Conservation (phyloP, 306 rosid genomes). For the Rubus idaeus region DNA sequence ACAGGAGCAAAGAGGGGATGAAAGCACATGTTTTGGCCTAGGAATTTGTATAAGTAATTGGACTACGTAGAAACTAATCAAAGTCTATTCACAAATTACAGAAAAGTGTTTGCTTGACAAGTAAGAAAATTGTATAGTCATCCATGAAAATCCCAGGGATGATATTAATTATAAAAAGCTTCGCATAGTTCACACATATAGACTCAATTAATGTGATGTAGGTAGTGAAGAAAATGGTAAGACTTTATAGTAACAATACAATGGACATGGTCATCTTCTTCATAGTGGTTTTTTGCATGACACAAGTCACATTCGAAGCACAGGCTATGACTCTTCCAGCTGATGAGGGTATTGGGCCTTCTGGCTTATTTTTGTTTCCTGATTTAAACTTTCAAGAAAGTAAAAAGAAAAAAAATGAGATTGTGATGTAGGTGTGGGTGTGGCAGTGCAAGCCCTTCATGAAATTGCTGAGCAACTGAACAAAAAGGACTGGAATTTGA, state of each 20-base stretch:
- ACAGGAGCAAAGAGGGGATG: background rate
- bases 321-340: background rate
- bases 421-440: background rate
- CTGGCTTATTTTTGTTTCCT: background rate
- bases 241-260: background rate
- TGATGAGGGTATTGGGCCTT: slow-evolving; percentile 14
- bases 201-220: background rate
- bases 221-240: slow-evolving; percentile 1
- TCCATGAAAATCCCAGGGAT: background rate
- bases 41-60: background rate
- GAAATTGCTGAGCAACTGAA: slow-evolving; percentile 4
- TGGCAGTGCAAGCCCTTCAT: slow-evolving; percentile 9
- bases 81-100: background rate
- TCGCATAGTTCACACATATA: background rate
- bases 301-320: background rate
- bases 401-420: background rate
- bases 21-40: background rate
- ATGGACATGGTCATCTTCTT: background rate
- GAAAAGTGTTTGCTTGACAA: background rate
- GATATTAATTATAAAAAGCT: background rate
- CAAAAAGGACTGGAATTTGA: slow-evolving; percentile 20
- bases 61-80: too few species aligned
- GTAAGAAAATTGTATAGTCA: background rate
- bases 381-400: background rate
- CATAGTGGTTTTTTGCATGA: background rate